These are phyloP conservation scores for Prunus salicina DNA, from an alignment of 306 rosid species.

Conservation along the genomic window DNA sequence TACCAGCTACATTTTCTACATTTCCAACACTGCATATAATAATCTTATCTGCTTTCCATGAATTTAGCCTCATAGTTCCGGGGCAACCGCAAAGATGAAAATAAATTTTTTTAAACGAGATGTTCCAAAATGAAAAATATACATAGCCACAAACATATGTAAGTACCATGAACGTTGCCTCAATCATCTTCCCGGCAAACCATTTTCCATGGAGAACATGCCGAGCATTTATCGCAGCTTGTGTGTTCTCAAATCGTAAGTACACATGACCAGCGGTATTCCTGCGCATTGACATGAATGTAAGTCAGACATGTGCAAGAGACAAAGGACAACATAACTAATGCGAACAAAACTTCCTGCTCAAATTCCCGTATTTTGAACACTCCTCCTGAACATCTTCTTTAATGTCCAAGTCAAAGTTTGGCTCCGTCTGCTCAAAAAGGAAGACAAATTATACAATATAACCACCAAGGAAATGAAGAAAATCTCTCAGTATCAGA, in stretches of 20 bases:
- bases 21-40: background rate
- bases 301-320: background rate
- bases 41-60: constrained; percentile 49
- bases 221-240: constrained; percentile 69
- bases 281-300: constrained; percentile 43
- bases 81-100: constrained; percentile 51
- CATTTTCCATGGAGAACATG: constrained; percentile 91
- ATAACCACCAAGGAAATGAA: constrained; percentile 8
- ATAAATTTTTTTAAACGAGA: constrained; percentile 8
- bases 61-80: constrained; percentile 61
- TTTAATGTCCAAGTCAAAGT: constrained; percentile 81
- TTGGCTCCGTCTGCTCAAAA: constrained; percentile 65
- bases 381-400: constrained; percentile 94
- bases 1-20: background rate
- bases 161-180: constrained; percentile 76
- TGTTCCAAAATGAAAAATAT: background rate
- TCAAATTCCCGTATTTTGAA: constrained; percentile 71
- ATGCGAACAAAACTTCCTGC: constrained; percentile 4
- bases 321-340: background rate
- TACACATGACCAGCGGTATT: constrained; percentile 74
- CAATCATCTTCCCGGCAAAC: constrained; percentile 99
- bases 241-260: constrained; percentile 58
- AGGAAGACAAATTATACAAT: constrained; percentile 3
- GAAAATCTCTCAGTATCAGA: background rate
- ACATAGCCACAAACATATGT: background rate